Conservation (phyloP, 2,329 filamentous ascomycete genomes). For the Paramyrothecium roridum region DNA sequence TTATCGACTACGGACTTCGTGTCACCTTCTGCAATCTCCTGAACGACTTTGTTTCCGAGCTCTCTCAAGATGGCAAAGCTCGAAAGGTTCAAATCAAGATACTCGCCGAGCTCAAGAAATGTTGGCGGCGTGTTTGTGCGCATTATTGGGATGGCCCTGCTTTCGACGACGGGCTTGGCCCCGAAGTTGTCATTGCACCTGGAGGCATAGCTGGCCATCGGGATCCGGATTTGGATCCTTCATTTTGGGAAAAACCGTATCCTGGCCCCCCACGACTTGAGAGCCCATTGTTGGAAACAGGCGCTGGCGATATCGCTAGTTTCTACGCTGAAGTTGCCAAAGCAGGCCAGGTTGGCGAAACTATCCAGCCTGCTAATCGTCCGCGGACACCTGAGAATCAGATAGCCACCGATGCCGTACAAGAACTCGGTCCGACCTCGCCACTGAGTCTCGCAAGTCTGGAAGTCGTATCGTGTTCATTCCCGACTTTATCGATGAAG, state of each 20-base stretch:
- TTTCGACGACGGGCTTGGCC: constrained; percentile 57
- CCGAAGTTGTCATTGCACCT: constrained; percentile 67
- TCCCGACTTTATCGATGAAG: constrained; percentile 51
- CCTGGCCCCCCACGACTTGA: constrained; percentile 42
- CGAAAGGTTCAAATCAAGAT: constrained; percentile 72
- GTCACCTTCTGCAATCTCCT: constrained; percentile 76
- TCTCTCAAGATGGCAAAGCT: constrained; percentile 40
- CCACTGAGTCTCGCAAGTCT: constrained; percentile 57
- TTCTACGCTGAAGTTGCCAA: constrained; percentile 45
- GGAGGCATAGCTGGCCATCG: constrained; percentile 68
- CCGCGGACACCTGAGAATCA: constrained; percentile 45
- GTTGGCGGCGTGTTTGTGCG: constrained; percentile 88
- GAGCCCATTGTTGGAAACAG: constrained; percentile 26
- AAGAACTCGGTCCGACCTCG: constrained; percentile 30
- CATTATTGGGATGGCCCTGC: constrained; percentile 82
- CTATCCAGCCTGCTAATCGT: constrained; percentile 39
- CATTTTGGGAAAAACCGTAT: constrained; percentile 48
- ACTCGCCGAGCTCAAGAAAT: constrained; percentile 90
- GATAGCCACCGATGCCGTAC: constrained; percentile 13
- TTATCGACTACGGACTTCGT: constrained; percentile 70
- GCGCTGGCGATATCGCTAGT: constrained; percentile 24
- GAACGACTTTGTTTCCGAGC: constrained; percentile 63
- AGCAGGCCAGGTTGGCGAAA: constrained; percentile 43
- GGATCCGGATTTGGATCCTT: constrained; percentile 52
- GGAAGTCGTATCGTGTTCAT: constrained; percentile 62